phyloP scores from a whole-genome alignment of 73 alveolate genomes.

The Paramecium biaurelia region DNA sequence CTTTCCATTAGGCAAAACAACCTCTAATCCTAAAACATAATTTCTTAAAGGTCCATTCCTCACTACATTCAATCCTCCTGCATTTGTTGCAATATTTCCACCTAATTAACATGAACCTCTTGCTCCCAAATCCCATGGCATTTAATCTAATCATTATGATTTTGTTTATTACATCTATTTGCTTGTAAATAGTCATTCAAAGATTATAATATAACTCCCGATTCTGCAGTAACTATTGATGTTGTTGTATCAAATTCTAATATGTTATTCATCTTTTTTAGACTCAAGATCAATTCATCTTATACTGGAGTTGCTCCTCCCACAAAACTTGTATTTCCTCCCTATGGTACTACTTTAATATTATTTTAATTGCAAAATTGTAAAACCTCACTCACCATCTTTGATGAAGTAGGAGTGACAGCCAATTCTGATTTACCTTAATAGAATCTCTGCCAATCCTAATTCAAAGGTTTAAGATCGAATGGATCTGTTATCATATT shows the following conservation, averaged over 20 bases:
- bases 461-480: constrained; percentile 65
- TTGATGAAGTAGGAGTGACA: constrained; percentile 72
- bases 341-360: constrained; percentile 82
- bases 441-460: constrained; percentile 74
- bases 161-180: neutral
- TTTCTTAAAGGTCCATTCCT: constrained; percentile 83
- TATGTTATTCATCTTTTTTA: constrained; percentile 74
- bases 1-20: constrained; percentile 75
- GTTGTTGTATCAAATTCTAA: constrained; percentile 68
- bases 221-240: constrained; percentile 74
- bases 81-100: constrained; percentile 88
- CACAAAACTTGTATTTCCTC: constrained; percentile 91
- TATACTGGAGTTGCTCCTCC: constrained; percentile 81
- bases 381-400: constrained; percentile 66
- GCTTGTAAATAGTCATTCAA: constrained; percentile 62
- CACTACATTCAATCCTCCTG: constrained; percentile 86
- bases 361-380: constrained; percentile 72
- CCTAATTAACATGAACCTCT: constrained; percentile 91
- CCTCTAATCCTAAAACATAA: constrained; percentile 78
- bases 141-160: neutral
- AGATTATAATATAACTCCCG: constrained; percentile 75
- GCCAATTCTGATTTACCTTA: constrained; percentile 68
- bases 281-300: constrained; percentile 81
- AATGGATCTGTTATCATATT: neutral
- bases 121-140: constrained; percentile 89